Percentiles rank a stretch among this genome's conserved stretches.
Evolutionary conservation across 805 yeast genomes (phyloP).

Genomic region (Saturnispora hagleri): DNA sequence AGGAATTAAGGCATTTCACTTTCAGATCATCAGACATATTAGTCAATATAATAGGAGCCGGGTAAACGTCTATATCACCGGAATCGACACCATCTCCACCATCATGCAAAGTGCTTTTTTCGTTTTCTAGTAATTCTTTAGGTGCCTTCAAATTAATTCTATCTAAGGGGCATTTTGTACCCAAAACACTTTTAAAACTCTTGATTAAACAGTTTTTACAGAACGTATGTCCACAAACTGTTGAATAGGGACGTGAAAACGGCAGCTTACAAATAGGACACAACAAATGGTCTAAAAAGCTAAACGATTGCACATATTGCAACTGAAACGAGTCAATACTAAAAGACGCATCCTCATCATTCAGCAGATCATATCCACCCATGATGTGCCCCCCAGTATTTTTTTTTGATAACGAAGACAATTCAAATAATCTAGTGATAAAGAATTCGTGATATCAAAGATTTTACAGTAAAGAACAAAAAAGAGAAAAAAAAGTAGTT

Average conservation of each 20-base stretch:
- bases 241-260: constrained; percentile 50
- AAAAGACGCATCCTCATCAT: neutral
- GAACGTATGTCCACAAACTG: constrained; percentile 62
- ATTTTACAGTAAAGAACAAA: neutral
- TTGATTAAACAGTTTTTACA: constrained; percentile 47
- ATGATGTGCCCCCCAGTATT: neutral
- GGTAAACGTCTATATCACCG: constrained; percentile 27
- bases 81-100: constrained; percentile 9
- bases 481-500: neutral
- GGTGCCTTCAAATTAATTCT: constrained; percentile 34
- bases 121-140: neutral
- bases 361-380: neutral
- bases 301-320: constrained; percentile 14
- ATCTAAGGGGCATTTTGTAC: constrained; percentile 49
- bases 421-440: neutral
- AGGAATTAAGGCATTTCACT: constrained; percentile 44
- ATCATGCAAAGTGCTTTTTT: neutral
- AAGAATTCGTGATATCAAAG: neutral
- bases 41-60: constrained; percentile 50
- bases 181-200: constrained; percentile 32
- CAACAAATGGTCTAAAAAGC: constrained; percentile 24
- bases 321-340: constrained; percentile 21
- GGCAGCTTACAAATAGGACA: constrained; percentile 68
- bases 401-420: neutral
- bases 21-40: constrained; percentile 52